Evolutionary conservation across 169 alveolate genomes (phyloP).

Genomic region (Theileria annulata): DNA sequence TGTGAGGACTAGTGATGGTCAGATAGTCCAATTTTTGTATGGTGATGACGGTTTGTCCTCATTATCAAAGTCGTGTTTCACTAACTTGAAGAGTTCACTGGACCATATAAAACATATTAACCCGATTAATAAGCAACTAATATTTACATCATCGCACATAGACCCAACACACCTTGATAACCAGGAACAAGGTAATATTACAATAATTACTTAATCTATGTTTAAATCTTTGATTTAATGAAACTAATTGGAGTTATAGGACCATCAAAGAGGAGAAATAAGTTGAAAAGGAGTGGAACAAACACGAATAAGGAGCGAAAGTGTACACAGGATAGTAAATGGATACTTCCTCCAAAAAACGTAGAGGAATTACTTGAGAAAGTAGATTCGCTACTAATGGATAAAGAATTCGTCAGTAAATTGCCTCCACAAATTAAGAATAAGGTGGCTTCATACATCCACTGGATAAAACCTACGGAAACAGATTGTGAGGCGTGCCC

Average conservation of each 20-base stretch:
- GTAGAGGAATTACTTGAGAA: constrained; percentile 12
- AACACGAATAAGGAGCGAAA: not conserved
- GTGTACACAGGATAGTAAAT: constrained; percentile 4
- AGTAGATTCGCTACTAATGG: constrained; percentile 12
- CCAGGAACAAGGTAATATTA: not conserved
- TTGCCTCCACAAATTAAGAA: constrained; percentile 51
- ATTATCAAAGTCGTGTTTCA: constrained; percentile 74
- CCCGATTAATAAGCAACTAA: constrained; percentile 13
- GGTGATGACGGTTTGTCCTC: constrained; percentile 96
- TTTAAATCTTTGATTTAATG: not conserved
- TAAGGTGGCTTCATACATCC: constrained; percentile 25
- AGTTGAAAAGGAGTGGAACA: not conserved
- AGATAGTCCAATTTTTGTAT: constrained; percentile 94
- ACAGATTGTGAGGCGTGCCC: not conserved
- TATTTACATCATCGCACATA: not conserved
- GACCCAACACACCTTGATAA: constrained; percentile 3
- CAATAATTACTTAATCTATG: not conserved
- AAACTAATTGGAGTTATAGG: not conserved
- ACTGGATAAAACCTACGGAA: constrained; percentile 20
- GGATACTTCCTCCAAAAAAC: constrained; percentile 16
- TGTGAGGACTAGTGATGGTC: constrained; percentile 94
- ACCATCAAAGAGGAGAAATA: not conserved
- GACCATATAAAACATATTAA: constrained; percentile 45
- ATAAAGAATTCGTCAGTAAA: not conserved
- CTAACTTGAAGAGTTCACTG: constrained; percentile 13